phyloP scores from a whole-genome alignment of 805 yeast genomes.

The Nakazawaea wyomingensis region DNA sequence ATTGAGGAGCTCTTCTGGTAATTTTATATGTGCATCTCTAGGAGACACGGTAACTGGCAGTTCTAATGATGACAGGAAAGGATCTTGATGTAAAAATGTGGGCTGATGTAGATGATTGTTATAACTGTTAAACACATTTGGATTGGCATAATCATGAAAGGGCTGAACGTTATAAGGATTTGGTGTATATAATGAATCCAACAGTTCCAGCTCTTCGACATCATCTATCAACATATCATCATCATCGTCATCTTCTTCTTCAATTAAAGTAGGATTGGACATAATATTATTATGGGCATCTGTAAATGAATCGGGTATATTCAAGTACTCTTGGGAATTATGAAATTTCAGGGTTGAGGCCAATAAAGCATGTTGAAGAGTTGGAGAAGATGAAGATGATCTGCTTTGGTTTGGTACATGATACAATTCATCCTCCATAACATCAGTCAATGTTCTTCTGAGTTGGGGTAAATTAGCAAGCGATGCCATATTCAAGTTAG shows the following conservation, averaged over 20 bases:
- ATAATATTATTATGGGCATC: constrained; percentile 7
- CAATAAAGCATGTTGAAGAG: constrained; percentile 9
- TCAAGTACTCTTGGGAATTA: constrained; percentile 3
- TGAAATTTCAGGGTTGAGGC: not conserved
- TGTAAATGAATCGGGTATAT: constrained; percentile 12
- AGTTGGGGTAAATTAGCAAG: constrained; percentile 43
- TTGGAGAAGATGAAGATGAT: constrained; percentile 22
- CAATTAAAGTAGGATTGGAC: constrained; percentile 6
- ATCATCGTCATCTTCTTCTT: constrained; percentile 11
- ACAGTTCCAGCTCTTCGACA: constrained; percentile 4
- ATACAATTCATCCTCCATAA: constrained; percentile 57
- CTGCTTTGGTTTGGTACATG: constrained; percentile 28
- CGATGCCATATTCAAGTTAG: constrained; percentile 36
- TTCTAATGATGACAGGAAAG: constrained; percentile 3
- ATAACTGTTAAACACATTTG: constrained; percentile 24
- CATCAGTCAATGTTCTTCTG: constrained; percentile 50
- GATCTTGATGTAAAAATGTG: constrained; percentile 6
- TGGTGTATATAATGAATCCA: constrained; percentile 7
- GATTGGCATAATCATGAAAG: constrained; percentile 36
- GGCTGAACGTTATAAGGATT: constrained; percentile 22
- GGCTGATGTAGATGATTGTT: constrained; percentile 5
- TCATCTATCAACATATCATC: constrained; percentile 12
- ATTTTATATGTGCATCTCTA: constrained; percentile 16
- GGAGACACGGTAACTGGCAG: constrained; percentile 17
- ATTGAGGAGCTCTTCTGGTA: constrained; percentile 15